A percentile compares a stretch with the other conserved stretches of the same genome.
phyloP scores from a whole-genome alignment of 2,329 filamentous ascomycete species.

The Penicillium hordei region DNA sequence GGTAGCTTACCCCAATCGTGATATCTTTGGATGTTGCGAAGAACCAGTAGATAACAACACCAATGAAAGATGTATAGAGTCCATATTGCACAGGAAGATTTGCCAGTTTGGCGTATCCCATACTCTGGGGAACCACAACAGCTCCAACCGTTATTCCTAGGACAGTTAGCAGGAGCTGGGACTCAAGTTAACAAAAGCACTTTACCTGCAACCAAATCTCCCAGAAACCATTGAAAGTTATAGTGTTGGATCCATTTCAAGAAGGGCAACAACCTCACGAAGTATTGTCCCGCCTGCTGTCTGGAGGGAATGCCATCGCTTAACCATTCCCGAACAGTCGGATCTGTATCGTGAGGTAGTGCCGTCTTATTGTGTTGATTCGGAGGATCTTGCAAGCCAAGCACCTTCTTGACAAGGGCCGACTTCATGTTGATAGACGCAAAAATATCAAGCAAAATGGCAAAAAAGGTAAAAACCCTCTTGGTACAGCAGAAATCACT shows the following conservation, averaged over 20 bases:
- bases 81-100: slow-evolving; percentile 75
- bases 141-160: slow-evolving; percentile 63
- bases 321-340: slow-evolving; percentile 10
- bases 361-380: not conserved
- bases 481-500: not conserved
- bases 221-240: slow-evolving; percentile 14
- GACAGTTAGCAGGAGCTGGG: not conserved
- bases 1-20: slow-evolving; percentile 74
- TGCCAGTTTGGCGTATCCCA: slow-evolving; percentile 87
- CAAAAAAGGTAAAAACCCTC: not conserved
- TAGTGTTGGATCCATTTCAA: slow-evolving; percentile 10
- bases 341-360: not conserved
- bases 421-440: not conserved
- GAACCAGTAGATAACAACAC: slow-evolving; percentile 91
- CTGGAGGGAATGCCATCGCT: slow-evolving; percentile 5
- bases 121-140: slow-evolving; percentile 87
- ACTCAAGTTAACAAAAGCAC: not conserved
- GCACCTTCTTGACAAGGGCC: slow-evolving; percentile 1
- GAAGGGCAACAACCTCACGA: slow-evolving; percentile 7
- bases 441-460: not conserved
- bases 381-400: slow-evolving; percentile 1
- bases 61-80: slow-evolving; percentile 91
- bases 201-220: slow-evolving; percentile 10
- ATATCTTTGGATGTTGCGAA: slow-evolving; percentile 97
- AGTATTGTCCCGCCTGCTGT: not conserved